Conservation (phyloP, 2,329 filamentous ascomycete species). For the Colletotrichum orchidophilum region DNA sequence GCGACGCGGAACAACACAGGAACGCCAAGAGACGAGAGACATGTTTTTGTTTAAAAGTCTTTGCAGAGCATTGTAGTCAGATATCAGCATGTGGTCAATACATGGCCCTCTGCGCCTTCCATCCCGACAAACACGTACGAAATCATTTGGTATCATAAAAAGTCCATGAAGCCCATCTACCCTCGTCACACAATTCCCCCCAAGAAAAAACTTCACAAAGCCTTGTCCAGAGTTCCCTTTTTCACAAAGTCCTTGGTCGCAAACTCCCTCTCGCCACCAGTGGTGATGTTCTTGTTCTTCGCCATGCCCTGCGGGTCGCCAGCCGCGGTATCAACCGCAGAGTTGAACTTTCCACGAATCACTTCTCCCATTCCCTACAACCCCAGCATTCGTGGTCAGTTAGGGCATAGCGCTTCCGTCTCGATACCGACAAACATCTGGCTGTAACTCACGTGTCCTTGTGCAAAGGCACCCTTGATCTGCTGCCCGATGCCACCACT, state of each 20-base stretch:
- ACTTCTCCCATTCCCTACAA: conserved; percentile 30
- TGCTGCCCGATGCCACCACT: conserved; percentile 11
- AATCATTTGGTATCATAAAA: background rate
- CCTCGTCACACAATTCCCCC: background rate
- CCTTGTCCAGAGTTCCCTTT: conserved; percentile 30
- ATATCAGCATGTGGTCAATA: no score
- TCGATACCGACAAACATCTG: no score
- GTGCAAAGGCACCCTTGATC: conserved; percentile 33
- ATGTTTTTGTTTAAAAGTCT: no score
- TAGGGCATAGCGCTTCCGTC: no score
- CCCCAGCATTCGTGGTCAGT: background rate
- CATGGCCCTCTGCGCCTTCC: no score
- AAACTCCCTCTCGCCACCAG: conserved; percentile 33
- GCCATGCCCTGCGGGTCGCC: conserved; percentile 45
- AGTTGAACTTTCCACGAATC: conserved; percentile 44
- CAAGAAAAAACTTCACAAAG: background rate
- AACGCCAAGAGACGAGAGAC: no score
- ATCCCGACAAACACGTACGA: no score
- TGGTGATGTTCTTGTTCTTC: conserved; percentile 41
- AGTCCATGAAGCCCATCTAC: background rate
- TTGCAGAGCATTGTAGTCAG: no score
- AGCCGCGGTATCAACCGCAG: conserved; percentile 41
- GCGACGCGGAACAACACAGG: background rate
- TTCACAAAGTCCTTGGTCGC: conserved; percentile 31
- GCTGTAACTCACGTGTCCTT: conserved; percentile 23